A percentile compares a stretch with the other conserved stretches of the same genome.
Evolutionary conservation across 805 yeast species (phyloP).

Genomic region (Candida stauntonica): DNA sequence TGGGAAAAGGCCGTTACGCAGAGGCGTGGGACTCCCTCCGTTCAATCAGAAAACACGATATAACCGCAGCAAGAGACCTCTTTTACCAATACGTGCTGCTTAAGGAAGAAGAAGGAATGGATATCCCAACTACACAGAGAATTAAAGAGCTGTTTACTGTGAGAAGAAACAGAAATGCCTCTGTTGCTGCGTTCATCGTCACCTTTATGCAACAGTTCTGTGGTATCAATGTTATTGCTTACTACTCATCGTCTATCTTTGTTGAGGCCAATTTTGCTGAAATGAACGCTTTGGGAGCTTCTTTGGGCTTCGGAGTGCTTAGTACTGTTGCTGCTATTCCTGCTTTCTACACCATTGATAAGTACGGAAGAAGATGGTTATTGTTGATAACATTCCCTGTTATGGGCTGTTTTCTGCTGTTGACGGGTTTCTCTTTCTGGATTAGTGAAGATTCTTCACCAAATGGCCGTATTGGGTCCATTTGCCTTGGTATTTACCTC

Average conservation of each 20-base stretch:
- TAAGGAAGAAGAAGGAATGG: constrained; percentile 54
- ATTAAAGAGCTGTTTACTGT: constrained; percentile 57
- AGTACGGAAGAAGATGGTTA: constrained; percentile 65
- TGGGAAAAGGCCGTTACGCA: constrained; percentile 61
- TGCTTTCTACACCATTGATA: constrained; percentile 75
- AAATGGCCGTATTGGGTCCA: constrained; percentile 59
- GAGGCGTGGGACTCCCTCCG: constrained; percentile 54
- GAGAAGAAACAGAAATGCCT: constrained; percentile 81
- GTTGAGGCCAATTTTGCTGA: constrained; percentile 59
- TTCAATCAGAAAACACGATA: constrained; percentile 44
- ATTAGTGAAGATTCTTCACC: constrained; percentile 40
- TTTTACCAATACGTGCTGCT: constrained; percentile 64
- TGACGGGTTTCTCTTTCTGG: constrained; percentile 72
- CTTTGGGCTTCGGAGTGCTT: constrained; percentile 83
- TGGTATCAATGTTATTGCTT: constrained; percentile 85
- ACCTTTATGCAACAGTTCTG: constrained; percentile 92
- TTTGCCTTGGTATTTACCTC: constrained; percentile 69
- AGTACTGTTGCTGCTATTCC: constrained; percentile 80
- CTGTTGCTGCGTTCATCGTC: constrained; percentile 72
- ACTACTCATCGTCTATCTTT: constrained; percentile 77
- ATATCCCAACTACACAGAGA: constrained; percentile 42
- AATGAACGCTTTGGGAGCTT: constrained; percentile 64
- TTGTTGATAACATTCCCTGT: constrained; percentile 58
- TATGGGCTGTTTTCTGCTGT: constrained; percentile 54
- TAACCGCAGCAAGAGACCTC: constrained; percentile 66